Conservation (phyloP, 257 asterid genomes). For the Osmanthus fragrans region DNA sequence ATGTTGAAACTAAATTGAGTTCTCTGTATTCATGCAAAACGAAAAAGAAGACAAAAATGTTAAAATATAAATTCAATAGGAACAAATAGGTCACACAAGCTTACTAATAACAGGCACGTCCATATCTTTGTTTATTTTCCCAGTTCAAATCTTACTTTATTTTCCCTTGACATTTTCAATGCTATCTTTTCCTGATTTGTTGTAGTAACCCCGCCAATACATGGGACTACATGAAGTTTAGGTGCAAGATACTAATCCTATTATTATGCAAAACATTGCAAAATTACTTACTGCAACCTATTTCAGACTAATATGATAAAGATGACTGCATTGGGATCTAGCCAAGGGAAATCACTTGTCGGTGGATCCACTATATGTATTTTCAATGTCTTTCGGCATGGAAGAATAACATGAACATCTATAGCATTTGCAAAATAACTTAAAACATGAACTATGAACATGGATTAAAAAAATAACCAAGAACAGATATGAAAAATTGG, state of each 20-base stretch:
- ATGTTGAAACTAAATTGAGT: neutral
- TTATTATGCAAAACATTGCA: neutral
- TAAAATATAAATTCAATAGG: no score
- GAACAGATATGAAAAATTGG: neutral
- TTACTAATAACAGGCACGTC: no score
- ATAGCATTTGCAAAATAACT: neutral
- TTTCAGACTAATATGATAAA: no score
- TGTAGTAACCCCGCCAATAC: neutral
- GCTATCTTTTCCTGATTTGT: neutral
- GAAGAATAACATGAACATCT: neutral
- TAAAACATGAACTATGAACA: neutral
- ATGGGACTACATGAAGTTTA: no score
- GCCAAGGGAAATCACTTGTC: no score
- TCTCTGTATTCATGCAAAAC: neutral
- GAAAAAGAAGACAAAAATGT: neutral
- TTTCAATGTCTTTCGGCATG: no score
- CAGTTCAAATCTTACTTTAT: neutral
- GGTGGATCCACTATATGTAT: no score
- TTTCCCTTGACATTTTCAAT: neutral
- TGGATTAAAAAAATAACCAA: neutral
- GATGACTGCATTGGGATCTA: no score
- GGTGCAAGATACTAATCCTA: no score
- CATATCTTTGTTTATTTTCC: neutral
- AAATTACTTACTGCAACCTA: conserved; percentile 10
- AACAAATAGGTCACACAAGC: neutral